phyloP scores from a whole-genome alignment of 306 rosid species.

The Ormosia emarginata region DNA sequence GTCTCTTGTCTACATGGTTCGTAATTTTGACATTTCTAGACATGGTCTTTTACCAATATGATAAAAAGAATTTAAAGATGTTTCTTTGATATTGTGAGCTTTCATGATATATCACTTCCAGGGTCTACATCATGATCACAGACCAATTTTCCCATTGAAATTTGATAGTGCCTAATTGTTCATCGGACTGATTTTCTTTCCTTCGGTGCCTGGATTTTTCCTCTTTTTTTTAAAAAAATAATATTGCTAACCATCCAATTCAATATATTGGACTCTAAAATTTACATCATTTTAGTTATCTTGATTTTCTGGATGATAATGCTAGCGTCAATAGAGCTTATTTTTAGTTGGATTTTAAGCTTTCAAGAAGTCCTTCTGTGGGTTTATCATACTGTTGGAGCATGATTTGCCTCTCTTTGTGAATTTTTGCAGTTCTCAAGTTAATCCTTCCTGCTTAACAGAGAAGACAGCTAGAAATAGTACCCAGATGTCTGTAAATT shows the following conservation, averaged over 20 bases:
- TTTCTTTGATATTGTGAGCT: not conserved
- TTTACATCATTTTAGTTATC: not conserved
- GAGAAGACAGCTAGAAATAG: conserved; percentile 34
- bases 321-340: not conserved
- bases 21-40: not conserved
- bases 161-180: not conserved
- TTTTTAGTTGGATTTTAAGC: not conserved
- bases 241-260: not conserved
- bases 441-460: conserved; percentile 38
- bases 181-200: not conserved
- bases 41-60: not conserved
- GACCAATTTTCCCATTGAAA: not conserved
- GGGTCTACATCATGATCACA: conserved; percentile 1
- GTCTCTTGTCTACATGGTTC: not conserved
- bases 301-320: conserved; percentile 23
- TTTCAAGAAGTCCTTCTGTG: conserved; percentile 4
- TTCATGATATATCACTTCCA: not conserved
- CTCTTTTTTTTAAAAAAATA: not conserved
- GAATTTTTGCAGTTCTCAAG: conserved; percentile 46
- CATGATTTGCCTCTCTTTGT: conserved; percentile 6
- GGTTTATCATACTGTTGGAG: conserved; percentile 7
- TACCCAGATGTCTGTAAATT: conserved; percentile 33
- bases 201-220: not conserved
- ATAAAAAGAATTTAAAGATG: not conserved
- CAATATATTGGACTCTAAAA: not conserved